A percentile compares a stretch with the other conserved stretches of the same genome.
Conservation (phyloP, 2,329 filamentous ascomycete genomes). For the Calonectria crousiana region DNA sequence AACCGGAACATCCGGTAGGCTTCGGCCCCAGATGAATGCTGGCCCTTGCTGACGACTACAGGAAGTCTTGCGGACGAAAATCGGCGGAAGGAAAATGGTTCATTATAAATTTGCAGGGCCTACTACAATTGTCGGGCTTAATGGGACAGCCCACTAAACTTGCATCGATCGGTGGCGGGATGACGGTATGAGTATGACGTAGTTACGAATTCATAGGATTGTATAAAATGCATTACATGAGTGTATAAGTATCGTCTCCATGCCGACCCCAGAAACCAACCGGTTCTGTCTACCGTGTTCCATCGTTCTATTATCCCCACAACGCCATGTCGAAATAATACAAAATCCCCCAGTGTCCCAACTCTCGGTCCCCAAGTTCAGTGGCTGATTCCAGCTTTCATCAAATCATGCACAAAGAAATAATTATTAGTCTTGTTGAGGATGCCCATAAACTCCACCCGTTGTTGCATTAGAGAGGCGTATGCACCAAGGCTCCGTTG, state of each 20-base stretch:
- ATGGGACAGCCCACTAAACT: background rate
- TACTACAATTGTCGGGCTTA: background rate
- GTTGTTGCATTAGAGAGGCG: background rate
- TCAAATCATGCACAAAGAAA: background rate
- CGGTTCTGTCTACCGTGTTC: slow-evolving; percentile 21
- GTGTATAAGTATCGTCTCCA: background rate
- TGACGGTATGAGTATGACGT: background rate
- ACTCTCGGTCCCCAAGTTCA: background rate
- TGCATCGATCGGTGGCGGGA: background rate
- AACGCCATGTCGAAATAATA: slow-evolving; percentile 33
- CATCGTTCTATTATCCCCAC: slow-evolving; percentile 32
- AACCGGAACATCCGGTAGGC: background rate
- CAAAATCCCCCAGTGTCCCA: background rate
- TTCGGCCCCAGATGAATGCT: background rate
- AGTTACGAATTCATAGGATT: background rate
- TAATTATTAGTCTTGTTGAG: background rate
- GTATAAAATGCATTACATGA: background rate
- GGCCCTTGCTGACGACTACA: background rate
- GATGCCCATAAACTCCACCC: background rate
- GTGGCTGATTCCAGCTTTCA: background rate
- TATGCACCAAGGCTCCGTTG: background rate
- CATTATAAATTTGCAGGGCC: background rate
- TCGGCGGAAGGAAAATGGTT: background rate
- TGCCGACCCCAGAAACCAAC: background rate
- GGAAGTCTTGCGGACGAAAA: background rate